Evolutionary conservation across 176 grass and related monocot species (phyloP).

Genomic region (Oryza rufipogon): DNA sequence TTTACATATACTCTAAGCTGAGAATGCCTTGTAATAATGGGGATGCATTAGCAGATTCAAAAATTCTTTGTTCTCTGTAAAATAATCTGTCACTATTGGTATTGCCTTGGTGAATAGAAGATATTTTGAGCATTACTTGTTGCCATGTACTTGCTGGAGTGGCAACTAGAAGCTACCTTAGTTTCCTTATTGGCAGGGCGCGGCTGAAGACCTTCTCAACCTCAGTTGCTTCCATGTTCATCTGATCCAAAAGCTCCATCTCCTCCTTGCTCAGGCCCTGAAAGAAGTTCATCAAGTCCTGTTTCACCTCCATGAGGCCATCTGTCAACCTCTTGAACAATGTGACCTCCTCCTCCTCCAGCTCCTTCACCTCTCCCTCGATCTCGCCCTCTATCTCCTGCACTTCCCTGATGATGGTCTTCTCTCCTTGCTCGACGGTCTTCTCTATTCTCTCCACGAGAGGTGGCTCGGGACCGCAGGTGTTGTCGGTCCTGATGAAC

Average conservation of each 20-base stretch:
- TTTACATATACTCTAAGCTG: slow-evolving; percentile 34
- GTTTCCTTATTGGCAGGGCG: slow-evolving; percentile 80
- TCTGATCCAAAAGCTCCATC: slow-evolving; percentile 80
- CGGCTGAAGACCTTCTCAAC: slow-evolving; percentile 80
- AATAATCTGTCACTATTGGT: slow-evolving; percentile 41
- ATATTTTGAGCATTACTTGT: slow-evolving; percentile 20
- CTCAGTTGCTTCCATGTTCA: slow-evolving; percentile 87
- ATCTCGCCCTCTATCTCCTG: slow-evolving; percentile 72
- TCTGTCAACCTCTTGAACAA: slow-evolving; percentile 69
- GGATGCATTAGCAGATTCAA: slow-evolving; percentile 14
- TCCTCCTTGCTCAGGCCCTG: slow-evolving; percentile 85
- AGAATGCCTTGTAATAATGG: not conserved
- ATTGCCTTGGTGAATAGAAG: slow-evolving; percentile 28
- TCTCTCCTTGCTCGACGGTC: slow-evolving; percentile 86
- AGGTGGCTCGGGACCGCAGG: slow-evolving; percentile 87
- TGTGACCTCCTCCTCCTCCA: slow-evolving; percentile 70
- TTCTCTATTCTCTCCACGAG: slow-evolving; percentile 83
- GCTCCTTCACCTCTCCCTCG: slow-evolving; percentile 74
- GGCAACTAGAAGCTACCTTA: slow-evolving; percentile 56
- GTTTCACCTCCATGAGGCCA: slow-evolving; percentile 62
- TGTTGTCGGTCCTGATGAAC: slow-evolving; percentile 85
- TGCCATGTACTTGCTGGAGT: slow-evolving; percentile 4
- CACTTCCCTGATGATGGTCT: slow-evolving; percentile 72
- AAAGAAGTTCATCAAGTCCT: slow-evolving; percentile 73
- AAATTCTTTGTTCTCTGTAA: slow-evolving; percentile 34